Base-by-base conservation (phyloP, 179 eudicot species). In the Patellifolia procumbens region DNA sequence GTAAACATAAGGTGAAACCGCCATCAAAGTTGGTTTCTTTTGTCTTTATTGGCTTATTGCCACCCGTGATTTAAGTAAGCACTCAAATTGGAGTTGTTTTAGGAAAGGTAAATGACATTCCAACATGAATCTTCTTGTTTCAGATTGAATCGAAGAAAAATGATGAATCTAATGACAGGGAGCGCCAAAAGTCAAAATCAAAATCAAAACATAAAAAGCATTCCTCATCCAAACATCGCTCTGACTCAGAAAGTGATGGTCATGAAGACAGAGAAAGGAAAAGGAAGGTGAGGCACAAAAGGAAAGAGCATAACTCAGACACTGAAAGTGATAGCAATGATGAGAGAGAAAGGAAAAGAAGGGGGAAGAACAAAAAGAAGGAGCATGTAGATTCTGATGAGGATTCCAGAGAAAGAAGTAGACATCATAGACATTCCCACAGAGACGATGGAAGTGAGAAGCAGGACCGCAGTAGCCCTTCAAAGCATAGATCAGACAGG, bases 131-230 rank as follows among this genome's bases (percentile, higher is more conserved):
- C 60, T 29, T 68, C 45, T 49, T 46, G 22, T 83, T 86, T 69
- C 83, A 91, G 97, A 85, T 91, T 37, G 85, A 92, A 83, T 74
- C 88, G 72, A 85, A 79, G 76, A 84, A 87, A 67, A 74, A 88
- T 77, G 89, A 81, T 68, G 87, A 86, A 78, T 68, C 48, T 22
- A 64, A 78, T 37, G 85, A 84, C 66, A 82, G 74, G 77, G 85
- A 87, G 80, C 88, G 49, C 60, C 85, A 81, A 70, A 78, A 76
- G 68, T 82, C 76, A 51, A 87, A 87, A 56, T 82, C 76, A 51
- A 87, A 87, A 56, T 83, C 89, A 6, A 88, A 90, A 80, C 88
- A 82, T 82, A 82, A 72, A 55, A 89, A 76, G 68, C 78, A 80
- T 82, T 80, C 90, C 22, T 87, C 90, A 7, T 82, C 93, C 13